Conservation (phyloP, 2,329 filamentous ascomycete genomes). For the Sphaerostilbella broomeana region DNA sequence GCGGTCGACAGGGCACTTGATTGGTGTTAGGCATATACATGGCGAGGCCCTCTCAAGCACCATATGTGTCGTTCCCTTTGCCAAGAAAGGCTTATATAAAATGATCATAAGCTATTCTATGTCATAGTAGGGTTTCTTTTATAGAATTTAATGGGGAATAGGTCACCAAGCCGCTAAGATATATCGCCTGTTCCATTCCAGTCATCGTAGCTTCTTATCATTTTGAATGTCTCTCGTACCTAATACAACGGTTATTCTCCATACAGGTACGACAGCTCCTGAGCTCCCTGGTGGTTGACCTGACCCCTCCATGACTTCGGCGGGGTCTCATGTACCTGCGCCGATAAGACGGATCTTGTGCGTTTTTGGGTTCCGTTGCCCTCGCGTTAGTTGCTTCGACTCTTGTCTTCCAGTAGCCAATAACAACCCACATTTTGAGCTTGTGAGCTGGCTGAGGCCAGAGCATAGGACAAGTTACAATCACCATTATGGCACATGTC, state of each 20-base stretch:
- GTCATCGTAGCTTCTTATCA: slow-evolving; percentile 4
- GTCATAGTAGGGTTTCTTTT: too few species aligned
- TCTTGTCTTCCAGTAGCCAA: slow-evolving; percentile 19
- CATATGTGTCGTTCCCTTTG: too few species aligned
- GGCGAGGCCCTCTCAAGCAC: too few species aligned
- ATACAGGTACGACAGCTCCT: neutral
- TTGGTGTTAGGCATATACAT: too few species aligned
- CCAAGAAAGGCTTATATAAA: too few species aligned
- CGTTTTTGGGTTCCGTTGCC: slow-evolving; percentile 1
- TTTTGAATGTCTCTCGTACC: neutral
- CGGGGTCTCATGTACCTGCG: slow-evolving; percentile 12
- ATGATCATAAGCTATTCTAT: too few species aligned
- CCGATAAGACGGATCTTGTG: slow-evolving; percentile 10
- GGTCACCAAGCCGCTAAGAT: too few species aligned
- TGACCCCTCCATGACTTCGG: slow-evolving; percentile 1
- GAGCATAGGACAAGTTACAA: too few species aligned
- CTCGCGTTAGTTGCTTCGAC: neutral
- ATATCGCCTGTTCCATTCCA: too few species aligned
- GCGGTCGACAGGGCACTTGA: too few species aligned
- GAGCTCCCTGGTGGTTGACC: slow-evolving; percentile 1
- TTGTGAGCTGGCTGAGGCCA: slow-evolving; percentile 17
- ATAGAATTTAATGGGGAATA: too few species aligned
- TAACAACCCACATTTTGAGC: slow-evolving; percentile 17
- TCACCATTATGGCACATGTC: slow-evolving; percentile 6
- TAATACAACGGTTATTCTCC: too few species aligned